These are phyloP conservation scores for Curvularia spicifera DNA, from an alignment of 2,329 filamentous ascomycete genomes.

Conservation along the genomic window DNA sequence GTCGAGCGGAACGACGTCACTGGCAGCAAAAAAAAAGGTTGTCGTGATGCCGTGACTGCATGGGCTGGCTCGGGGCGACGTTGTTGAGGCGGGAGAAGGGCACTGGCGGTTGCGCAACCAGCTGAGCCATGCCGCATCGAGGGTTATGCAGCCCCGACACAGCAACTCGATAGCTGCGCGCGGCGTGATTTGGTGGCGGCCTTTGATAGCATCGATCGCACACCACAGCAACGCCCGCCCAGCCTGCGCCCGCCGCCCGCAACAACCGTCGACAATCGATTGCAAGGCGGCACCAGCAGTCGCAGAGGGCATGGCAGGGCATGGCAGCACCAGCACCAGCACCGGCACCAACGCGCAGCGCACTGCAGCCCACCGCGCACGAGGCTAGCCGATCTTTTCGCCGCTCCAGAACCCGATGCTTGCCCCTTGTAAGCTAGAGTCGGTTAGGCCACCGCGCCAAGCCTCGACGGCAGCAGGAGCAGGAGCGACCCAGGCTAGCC, in stretches of 20 bases:
- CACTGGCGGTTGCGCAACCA: conserved; percentile 19
- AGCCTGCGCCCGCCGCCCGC: background rate
- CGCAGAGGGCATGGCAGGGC: too few relatives aligned
- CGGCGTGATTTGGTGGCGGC: conserved; percentile 24
- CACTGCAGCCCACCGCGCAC: background rate
- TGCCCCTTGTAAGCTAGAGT: conserved; percentile 16
- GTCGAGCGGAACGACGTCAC: conserved; percentile 7
- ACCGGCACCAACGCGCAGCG: conserved; percentile 3
- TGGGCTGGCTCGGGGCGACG: conserved; percentile 6
- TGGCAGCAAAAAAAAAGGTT: background rate
- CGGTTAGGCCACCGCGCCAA: conserved; percentile 8
- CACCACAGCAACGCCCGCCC: too few relatives aligned
- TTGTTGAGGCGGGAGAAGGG: conserved; percentile 12
- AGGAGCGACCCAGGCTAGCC: conserved; percentile 20
- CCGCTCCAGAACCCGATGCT: conserved; percentile 16
- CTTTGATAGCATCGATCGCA: background rate
- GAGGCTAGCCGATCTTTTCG: conserved; percentile 18
- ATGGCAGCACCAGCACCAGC: background rate
- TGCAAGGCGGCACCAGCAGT: too few relatives aligned
- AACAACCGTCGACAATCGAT: background rate
- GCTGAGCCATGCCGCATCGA: conserved; percentile 27
- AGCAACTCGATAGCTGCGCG: conserved; percentile 26
- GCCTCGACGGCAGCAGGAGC: conserved; percentile 16
- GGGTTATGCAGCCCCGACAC: conserved; percentile 23
- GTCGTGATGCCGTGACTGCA: background rate